Conservation (phyloP, 2,329 filamentous ascomycete species). For the Volutella citrinella region DNA sequence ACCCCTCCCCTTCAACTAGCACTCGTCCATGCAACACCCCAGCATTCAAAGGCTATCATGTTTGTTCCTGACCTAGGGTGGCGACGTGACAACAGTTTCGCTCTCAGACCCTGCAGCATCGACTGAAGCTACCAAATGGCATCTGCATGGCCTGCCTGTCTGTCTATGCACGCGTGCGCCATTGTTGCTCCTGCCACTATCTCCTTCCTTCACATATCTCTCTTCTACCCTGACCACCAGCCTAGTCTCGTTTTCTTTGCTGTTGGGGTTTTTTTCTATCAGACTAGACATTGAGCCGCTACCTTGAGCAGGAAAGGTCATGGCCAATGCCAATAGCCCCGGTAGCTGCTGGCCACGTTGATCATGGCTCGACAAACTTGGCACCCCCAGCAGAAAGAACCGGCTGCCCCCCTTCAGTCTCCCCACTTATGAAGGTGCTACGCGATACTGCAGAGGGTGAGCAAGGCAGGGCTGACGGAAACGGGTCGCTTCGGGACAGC, state of each 20-base stretch:
- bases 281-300: no score
- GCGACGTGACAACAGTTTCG: conserved; percentile 17
- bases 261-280: no score
- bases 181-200: conserved; percentile 3
- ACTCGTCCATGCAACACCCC: conserved; percentile 12
- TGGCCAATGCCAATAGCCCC: conserved; percentile 8
- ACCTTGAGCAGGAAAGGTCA: no score
- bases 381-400: conserved; percentile 14
- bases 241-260: no score
- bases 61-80: conserved; percentile 19
- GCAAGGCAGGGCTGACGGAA: conserved; percentile 18
- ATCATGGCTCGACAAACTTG: conserved; percentile 21
- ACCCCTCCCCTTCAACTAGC: conserved; percentile 9
- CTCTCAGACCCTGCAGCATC: conserved; percentile 25
- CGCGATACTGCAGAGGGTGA: conserved; percentile 17
- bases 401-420: no score
- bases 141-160: no score
- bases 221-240: no score
- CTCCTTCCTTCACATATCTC: conserved; percentile 2
- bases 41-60: conserved; percentile 12
- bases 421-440: no score
- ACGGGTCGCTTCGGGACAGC: conserved; percentile 16
- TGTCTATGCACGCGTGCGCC: no score
- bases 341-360: conserved; percentile 33
- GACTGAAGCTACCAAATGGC: no score